Conservation (phyloP, 805 yeast genomes). For the Alloascoidea hylecoeti region DNA sequence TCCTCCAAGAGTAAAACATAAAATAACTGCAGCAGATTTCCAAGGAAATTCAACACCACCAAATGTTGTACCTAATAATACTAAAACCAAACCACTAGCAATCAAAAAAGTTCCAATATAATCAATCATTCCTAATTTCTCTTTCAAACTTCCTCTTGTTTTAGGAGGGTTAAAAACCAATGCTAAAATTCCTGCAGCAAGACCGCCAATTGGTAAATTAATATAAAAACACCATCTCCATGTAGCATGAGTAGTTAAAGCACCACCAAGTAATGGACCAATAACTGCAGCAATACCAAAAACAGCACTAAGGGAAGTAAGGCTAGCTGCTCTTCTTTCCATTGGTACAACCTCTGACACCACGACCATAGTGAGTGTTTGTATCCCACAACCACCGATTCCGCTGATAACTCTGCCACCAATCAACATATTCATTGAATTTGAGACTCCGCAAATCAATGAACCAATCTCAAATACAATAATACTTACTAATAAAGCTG, state of each 20-base stretch:
- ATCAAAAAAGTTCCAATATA: slow-evolving; percentile 31
- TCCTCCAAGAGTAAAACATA: slow-evolving; percentile 29
- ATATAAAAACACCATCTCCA: slow-evolving; percentile 75
- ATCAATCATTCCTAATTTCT: slow-evolving; percentile 32
- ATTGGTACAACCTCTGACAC: too few relatives aligned
- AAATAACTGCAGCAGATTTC: slow-evolving; percentile 37
- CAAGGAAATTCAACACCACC: slow-evolving; percentile 40
- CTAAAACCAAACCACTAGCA: slow-evolving; percentile 26
- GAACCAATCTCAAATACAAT: slow-evolving; percentile 46
- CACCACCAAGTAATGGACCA: slow-evolving; percentile 61
- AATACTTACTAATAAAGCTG: slow-evolving; percentile 28
- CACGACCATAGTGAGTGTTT: slow-evolving; percentile 34
- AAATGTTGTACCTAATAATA: slow-evolving; percentile 34
- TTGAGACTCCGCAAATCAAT: slow-evolving; percentile 18
- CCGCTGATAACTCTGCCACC: slow-evolving; percentile 55
- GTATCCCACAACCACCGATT: slow-evolving; percentile 45
- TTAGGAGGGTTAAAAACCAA: slow-evolving; percentile 31
- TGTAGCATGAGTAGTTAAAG: slow-evolving; percentile 36
- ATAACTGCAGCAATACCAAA: too few relatives aligned
- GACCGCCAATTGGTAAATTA: slow-evolving; percentile 53
- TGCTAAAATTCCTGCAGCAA: slow-evolving; percentile 23
- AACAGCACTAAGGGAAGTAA: too few relatives aligned
- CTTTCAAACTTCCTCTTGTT: slow-evolving; percentile 23
- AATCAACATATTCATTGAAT: slow-evolving; percentile 44
- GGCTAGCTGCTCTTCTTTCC: too few relatives aligned